Evolutionary conservation across 1,284 basidiomycete species (phyloP).

Genomic region (Psilocybe mexicana): DNA sequence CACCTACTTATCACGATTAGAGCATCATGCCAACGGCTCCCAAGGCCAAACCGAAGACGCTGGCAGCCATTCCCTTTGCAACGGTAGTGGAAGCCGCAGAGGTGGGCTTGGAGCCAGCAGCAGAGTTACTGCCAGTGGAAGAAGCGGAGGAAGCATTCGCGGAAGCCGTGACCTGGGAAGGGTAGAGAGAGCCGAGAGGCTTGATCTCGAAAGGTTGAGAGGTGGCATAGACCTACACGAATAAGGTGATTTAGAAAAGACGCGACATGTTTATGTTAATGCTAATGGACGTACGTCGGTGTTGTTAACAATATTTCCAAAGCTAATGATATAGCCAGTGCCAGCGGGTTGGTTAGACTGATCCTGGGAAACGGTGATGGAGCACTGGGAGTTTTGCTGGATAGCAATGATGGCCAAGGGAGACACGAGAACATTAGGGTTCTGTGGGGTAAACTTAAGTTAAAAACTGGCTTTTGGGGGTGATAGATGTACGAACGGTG

Average conservation of each 20-base stretch:
- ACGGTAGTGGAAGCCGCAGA: slow-evolving; percentile 1
- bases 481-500: not conserved
- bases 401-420: slow-evolving; percentile 45
- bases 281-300: slow-evolving; percentile 44
- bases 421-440: slow-evolving; percentile 27
- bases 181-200: slow-evolving; percentile 60
- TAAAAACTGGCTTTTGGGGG: not conserved
- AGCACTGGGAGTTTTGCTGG: slow-evolving; percentile 61
- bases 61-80: not conserved
- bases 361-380: slow-evolving; percentile 50
- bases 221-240: slow-evolving; percentile 56
- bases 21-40: slow-evolving; percentile 10
- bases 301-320: slow-evolving; percentile 60
- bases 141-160: slow-evolving; percentile 25
- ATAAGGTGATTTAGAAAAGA: not conserved
- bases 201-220: slow-evolving; percentile 72
- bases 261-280: not conserved
- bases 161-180: slow-evolving; percentile 47
- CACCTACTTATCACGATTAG: not conserved
- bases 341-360: slow-evolving; percentile 44
- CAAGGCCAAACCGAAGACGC: slow-evolving; percentile 1
- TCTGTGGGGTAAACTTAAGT: slow-evolving; percentile 8
- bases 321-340: slow-evolving; percentile 54
- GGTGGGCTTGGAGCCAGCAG: not conserved
- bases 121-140: not conserved